phyloP scores from a whole-genome alignment of 2,329 filamentous ascomycete species.

The Ophiostoma sp. region DNA sequence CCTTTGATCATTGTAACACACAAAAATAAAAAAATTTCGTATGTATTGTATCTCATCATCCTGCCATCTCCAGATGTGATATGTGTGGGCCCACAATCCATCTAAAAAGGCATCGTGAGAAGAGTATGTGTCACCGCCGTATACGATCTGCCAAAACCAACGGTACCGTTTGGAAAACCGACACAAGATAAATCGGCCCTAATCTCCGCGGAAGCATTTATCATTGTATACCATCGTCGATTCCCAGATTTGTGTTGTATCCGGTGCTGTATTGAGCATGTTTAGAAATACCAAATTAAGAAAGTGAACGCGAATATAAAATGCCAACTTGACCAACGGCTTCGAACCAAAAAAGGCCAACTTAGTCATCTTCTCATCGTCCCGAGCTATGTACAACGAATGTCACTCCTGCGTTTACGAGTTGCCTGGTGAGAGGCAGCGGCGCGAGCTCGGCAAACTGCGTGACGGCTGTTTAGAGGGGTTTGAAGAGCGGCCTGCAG shows the following conservation, averaged over 20 bases:
- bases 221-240: neutral
- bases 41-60: too few species aligned
- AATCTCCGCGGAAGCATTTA: neutral
- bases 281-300: neutral
- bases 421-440: neutral
- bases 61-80: too few species aligned
- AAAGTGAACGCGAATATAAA: neutral
- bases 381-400: neutral
- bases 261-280: neutral
- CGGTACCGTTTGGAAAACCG: neutral
- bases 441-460: neutral
- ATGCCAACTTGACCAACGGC: neutral
- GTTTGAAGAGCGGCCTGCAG: neutral
- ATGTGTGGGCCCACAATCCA: too few species aligned
- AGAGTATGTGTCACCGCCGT: neutral
- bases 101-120: too few species aligned
- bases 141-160: neutral
- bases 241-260: neutral
- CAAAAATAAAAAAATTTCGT: too few species aligned
- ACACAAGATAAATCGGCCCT: neutral
- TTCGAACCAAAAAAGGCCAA: neutral
- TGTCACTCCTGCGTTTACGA: slow-evolving; percentile 3
- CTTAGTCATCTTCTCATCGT: neutral
- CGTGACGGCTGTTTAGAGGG: neutral
- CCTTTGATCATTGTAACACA: neutral